Conservation (phyloP, 1,284 basidiomycete genomes). For the Trametes pubescens region DNA sequence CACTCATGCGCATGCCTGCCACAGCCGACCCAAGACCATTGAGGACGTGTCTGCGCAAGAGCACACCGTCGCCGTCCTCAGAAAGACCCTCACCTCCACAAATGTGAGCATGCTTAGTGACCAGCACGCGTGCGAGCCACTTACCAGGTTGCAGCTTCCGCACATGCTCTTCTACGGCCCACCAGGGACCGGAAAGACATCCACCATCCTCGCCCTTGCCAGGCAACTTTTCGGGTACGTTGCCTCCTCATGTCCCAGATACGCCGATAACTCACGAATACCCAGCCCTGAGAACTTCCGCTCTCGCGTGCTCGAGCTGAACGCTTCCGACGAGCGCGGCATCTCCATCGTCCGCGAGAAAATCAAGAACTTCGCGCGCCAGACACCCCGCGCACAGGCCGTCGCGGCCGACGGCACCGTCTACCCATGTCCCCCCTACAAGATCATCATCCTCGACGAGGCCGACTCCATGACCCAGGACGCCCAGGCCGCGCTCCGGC, state of each 20-base stretch:
- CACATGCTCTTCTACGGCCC: slow-evolving; percentile 99
- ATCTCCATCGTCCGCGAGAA: slow-evolving; percentile 98
- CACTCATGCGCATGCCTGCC: slow-evolving; percentile 23
- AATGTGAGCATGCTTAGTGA: slow-evolving; percentile 67
- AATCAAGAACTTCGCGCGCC: slow-evolving; percentile 98
- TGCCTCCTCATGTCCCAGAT: slow-evolving; percentile 3
- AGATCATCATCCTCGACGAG: slow-evolving; percentile 99
- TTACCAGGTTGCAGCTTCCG: slow-evolving; percentile 73
- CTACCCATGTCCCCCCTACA: slow-evolving; percentile 98
- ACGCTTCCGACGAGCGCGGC: slow-evolving; percentile 98
- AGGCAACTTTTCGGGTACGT: slow-evolving; percentile 93
- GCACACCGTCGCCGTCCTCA: slow-evolving; percentile 92
- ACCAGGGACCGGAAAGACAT: slow-evolving; percentile 98
- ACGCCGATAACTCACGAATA: slow-evolving; percentile 14
- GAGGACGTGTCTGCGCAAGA: slow-evolving; percentile 98
- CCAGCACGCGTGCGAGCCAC: not conserved
- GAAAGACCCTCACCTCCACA: slow-evolving; percentile 90
- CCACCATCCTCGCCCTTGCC: slow-evolving; percentile 95
- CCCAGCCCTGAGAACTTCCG: slow-evolving; percentile 95
- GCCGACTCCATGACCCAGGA: slow-evolving; percentile 99
- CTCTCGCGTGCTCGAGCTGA: slow-evolving; percentile 95
- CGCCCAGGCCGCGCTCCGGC: slow-evolving; percentile 92
- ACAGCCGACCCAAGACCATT: slow-evolving; percentile 95
- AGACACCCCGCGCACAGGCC: slow-evolving; percentile 85
- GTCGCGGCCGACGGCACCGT: slow-evolving; percentile 81